These are phyloP conservation scores for Hemisphaericaspora nanyangensis DNA, from an alignment of 805 yeast species.

Conservation along the genomic window DNA sequence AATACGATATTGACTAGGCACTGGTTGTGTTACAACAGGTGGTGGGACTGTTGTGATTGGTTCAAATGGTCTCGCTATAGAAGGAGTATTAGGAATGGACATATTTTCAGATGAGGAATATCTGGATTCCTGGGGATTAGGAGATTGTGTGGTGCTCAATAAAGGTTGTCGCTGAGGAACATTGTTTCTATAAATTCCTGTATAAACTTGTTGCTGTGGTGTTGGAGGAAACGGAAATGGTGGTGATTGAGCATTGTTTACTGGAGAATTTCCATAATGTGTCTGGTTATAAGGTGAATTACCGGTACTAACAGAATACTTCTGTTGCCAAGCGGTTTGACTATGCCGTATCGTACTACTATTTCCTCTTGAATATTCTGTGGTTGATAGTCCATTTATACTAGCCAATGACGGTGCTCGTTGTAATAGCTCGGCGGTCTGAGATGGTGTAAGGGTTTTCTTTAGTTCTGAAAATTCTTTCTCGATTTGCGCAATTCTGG, in stretches of 20 bases:
- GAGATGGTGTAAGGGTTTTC: constrained; percentile 41
- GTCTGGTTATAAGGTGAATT: neutral
- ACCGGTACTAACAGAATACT: neutral
- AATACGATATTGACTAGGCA: neutral
- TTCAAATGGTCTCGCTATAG: constrained; percentile 14
- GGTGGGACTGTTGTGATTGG: neutral
- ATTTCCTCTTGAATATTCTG: constrained; percentile 1
- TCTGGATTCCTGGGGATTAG: neutral
- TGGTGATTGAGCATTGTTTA: constrained; percentile 1
- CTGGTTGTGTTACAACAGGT: neutral
- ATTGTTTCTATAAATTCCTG: neutral
- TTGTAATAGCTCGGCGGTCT: constrained; percentile 27
- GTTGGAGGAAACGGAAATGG: constrained; percentile 2
- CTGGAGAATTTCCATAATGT: neutral
- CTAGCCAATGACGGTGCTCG: constrained; percentile 22
- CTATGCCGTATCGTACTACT: constrained; percentile 4
- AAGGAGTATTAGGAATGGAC: constrained; percentile 29
- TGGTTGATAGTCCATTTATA: neutral
- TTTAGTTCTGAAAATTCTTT: constrained; percentile 70
- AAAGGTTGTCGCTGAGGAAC: no score
- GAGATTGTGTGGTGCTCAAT: no score
- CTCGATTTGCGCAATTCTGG: constrained; percentile 79
- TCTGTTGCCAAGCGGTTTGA: neutral
- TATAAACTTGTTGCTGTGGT: neutral
- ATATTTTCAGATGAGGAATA: constrained; percentile 16